phyloP scores from a whole-genome alignment of 805 yeast species.

The Cyberlindnera euphorbiae region DNA sequence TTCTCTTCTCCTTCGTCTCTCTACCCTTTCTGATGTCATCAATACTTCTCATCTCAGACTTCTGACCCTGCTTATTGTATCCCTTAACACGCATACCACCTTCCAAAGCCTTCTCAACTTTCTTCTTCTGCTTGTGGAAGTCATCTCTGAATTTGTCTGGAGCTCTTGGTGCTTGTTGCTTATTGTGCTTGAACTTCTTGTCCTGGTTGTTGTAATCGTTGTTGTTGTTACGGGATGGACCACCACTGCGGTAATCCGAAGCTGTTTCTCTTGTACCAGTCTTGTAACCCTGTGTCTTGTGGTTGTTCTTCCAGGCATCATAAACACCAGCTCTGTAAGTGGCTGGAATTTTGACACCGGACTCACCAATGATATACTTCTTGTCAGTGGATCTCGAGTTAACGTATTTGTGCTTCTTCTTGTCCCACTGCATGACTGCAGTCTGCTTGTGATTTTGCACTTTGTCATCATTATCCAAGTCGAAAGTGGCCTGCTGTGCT shows the following conservation, averaged over 20 bases:
- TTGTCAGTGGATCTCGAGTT: conserved; percentile 75
- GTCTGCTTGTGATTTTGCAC: conserved; percentile 61
- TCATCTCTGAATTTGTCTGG: conserved; percentile 94
- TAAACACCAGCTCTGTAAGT: conserved; percentile 85
- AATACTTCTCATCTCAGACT: conserved; percentile 56
- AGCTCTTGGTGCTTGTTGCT: conserved; percentile 71
- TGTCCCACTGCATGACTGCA: conserved; percentile 84
- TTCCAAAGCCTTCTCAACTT: conserved; percentile 74
- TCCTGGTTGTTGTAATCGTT: conserved; percentile 25
- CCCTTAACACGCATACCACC: conserved; percentile 73
- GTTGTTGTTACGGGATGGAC: conserved; percentile 16
- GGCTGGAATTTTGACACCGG: conserved; percentile 91
- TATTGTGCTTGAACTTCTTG: conserved; percentile 67
- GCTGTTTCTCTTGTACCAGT: conserved; percentile 51
- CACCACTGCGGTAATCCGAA: conserved; percentile 23
- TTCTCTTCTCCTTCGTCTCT: conserved; percentile 60
- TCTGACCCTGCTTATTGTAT: conserved; percentile 29
- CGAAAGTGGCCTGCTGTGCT: conserved; percentile 84
- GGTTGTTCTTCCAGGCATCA: conserved; percentile 83
- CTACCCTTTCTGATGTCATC: conserved; percentile 80
- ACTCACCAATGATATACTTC: conserved; percentile 89
- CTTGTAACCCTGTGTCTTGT: conserved; percentile 48
- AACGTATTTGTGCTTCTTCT: conserved; percentile 83
- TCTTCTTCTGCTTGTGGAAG: conserved; percentile 73
- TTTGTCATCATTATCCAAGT: conserved; percentile 73